Percentiles rank a stretch among this genome's conserved stretches.
Conservation (phyloP, 2,329 filamentous ascomycete species). For the Hypoxylon sp. region DNA sequence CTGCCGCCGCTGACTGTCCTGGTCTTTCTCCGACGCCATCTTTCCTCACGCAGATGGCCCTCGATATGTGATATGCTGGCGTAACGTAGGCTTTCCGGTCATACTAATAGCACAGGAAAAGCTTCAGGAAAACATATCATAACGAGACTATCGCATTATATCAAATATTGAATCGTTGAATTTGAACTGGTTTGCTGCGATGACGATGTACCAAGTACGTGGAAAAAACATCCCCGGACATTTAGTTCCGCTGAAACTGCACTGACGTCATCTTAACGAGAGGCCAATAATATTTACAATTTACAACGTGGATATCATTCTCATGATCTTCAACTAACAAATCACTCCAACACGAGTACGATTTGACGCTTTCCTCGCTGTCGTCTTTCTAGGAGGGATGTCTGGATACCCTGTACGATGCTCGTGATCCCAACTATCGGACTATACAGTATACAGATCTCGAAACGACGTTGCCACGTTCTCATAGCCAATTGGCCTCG, state of each 20-base stretch:
- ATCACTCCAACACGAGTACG: neutral
- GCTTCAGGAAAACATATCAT: neutral
- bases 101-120: neutral
- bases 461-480: neutral
- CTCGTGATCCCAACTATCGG: slow-evolving; percentile 12
- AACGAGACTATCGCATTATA: neutral
- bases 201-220: slow-evolving; percentile 14
- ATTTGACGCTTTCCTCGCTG: slow-evolving; percentile 3
- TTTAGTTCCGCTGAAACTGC: slow-evolving; percentile 4
- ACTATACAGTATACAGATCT: neutral
- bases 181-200: neutral
- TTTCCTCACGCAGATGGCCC: slow-evolving; percentile 8
- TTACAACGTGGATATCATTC: slow-evolving; percentile 10
- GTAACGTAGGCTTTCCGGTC: neutral
- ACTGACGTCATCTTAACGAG: slow-evolving; percentile 28
- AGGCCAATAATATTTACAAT: neutral
- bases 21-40: slow-evolving; percentile 22
- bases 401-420: neutral
- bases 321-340: slow-evolving; percentile 2
- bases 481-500: neutral
- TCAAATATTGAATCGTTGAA: neutral
- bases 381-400: neutral
- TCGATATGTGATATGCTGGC: slow-evolving; percentile 3
- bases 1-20: slow-evolving; percentile 12
- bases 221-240: slow-evolving; percentile 7